phyloP scores from a whole-genome alignment of 805 yeast species.

The Metschnikowia gruessii region DNA sequence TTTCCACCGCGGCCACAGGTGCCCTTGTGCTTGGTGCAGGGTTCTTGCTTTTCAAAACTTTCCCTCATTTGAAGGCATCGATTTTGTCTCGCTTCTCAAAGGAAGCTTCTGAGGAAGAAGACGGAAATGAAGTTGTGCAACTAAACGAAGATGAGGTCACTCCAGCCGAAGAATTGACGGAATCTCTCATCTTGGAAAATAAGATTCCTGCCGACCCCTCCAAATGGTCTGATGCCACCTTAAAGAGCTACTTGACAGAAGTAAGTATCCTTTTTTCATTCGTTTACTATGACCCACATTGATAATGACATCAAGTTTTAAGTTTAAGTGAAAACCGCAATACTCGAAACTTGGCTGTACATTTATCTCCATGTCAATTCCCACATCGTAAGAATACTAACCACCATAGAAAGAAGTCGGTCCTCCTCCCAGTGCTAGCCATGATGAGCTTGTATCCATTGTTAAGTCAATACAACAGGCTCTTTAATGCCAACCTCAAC shows the following conservation, averaged over 20 bases:
- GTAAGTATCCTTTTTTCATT: conserved; percentile 7
- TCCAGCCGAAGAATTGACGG: conserved; percentile 2
- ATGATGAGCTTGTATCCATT: conserved; percentile 46
- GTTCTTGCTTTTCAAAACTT: conserved; percentile 42
- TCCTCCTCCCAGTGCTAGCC: conserved; percentile 46
- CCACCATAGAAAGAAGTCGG: conserved; percentile 43
- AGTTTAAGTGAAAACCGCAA: too few relatives aligned
- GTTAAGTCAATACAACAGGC: conserved; percentile 40
- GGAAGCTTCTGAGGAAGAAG: conserved; percentile 12
- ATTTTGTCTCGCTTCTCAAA: conserved; percentile 21
- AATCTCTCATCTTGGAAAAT: conserved; percentile 9
- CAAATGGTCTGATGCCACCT: conserved; percentile 9
- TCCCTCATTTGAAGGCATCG: conserved; percentile 45
- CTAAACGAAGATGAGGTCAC: conserved; percentile 4
- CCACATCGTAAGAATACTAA: conserved; percentile 17
- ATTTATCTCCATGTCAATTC: background rate
- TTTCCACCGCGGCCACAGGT: conserved; percentile 34
- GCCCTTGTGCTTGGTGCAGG: conserved; percentile 44
- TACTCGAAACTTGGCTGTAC: background rate
- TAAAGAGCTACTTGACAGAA: conserved; percentile 9
- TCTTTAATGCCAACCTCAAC: conserved; percentile 4
- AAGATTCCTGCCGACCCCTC: conserved; percentile 5
- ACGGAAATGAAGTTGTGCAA: conserved; percentile 10
- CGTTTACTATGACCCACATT: too few relatives aligned
- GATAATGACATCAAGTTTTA: too few relatives aligned